These are phyloP conservation scores for Solanum sejunctum DNA, from an alignment of 257 asterid genomes.

Conservation along the genomic window DNA sequence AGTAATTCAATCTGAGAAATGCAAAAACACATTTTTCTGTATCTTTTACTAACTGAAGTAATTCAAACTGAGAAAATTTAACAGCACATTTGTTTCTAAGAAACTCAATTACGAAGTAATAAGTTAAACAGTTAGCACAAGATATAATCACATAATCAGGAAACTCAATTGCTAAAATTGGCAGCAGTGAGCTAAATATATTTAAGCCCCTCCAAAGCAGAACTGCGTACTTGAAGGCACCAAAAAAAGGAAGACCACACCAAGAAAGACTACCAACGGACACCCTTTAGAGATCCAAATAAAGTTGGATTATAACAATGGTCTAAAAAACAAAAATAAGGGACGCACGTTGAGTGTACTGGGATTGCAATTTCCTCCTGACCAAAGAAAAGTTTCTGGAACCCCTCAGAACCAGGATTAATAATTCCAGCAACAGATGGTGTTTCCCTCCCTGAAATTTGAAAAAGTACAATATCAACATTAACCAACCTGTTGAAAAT, in stretches of 20 bases:
- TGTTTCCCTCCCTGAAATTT: slow-evolving; percentile 73
- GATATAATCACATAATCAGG: not conserved
- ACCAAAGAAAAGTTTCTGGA: slow-evolving; percentile 94
- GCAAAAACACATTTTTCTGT: not conserved
- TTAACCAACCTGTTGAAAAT: not conserved
- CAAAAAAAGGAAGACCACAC: not conserved
- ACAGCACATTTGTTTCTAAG: not conserved
- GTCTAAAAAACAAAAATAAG: not conserved
- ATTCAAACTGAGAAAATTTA: not conserved
- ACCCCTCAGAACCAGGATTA: slow-evolving; percentile 99
- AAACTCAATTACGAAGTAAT: not conserved
- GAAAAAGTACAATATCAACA: not conserved
- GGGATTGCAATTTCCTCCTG: slow-evolving; percentile 98
- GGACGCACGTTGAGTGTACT: slow-evolving; percentile 75
- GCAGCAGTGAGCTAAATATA: not conserved
- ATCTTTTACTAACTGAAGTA: not conserved
- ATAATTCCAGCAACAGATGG: slow-evolving; percentile 98
- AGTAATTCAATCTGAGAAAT: not conserved
- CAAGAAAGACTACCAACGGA: not conserved
- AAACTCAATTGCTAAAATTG: not conserved
- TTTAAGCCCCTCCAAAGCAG: not conserved
- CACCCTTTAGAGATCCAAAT: not conserved
- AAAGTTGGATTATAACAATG: not conserved
- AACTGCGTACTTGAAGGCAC: not conserved
- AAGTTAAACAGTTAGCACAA: not conserved